Evolutionary conservation across 345 rosid genomes (phyloP).

Genomic region (Eucalyptus coolabah): DNA sequence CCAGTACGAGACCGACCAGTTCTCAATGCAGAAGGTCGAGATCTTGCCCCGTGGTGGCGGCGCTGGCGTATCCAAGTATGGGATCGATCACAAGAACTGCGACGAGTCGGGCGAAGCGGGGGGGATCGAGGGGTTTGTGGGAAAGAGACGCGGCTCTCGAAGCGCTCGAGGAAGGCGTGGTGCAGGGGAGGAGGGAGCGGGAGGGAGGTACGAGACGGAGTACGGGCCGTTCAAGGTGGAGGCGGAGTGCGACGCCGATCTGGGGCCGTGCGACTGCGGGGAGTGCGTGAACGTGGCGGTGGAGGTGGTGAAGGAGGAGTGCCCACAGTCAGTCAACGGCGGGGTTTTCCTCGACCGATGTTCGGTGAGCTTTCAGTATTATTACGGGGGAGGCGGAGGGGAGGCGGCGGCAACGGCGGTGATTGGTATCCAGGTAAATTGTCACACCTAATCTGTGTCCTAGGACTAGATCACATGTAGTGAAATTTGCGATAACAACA

Average conservation of each 20-base stretch:
- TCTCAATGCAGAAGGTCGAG: neutral
- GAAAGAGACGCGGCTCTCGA: conserved; percentile 32
- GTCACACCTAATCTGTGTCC: neutral
- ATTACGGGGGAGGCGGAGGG: conserved; percentile 2
- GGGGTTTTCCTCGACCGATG: conserved; percentile 18
- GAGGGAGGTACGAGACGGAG: conserved; percentile 6
- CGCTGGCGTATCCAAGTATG: neutral
- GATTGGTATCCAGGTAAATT: neutral
- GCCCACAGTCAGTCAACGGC: conserved; percentile 32
- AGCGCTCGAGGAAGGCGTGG: conserved; percentile 10
- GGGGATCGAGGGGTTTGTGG: conserved; percentile 20
- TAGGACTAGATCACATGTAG: neutral
- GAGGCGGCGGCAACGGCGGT: neutral
- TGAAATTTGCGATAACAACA: neutral
- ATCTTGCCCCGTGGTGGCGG: neutral
- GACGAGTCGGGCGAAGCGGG: conserved; percentile 10
- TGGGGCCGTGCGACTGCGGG: conserved; percentile 41
- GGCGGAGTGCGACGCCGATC: conserved; percentile 61
- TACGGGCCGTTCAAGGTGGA: conserved; percentile 24
- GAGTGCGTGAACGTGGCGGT: conserved; percentile 46
- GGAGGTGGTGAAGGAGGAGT: conserved; percentile 30
- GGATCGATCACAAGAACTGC: conserved; percentile 39
- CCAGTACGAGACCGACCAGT: conserved; percentile 28
- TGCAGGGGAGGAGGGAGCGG: neutral
- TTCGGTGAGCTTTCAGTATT: conserved; percentile 22